phyloP scores from a whole-genome alignment of 768 basidiomycete genomes.

The Austroboletus eburneus region DNA sequence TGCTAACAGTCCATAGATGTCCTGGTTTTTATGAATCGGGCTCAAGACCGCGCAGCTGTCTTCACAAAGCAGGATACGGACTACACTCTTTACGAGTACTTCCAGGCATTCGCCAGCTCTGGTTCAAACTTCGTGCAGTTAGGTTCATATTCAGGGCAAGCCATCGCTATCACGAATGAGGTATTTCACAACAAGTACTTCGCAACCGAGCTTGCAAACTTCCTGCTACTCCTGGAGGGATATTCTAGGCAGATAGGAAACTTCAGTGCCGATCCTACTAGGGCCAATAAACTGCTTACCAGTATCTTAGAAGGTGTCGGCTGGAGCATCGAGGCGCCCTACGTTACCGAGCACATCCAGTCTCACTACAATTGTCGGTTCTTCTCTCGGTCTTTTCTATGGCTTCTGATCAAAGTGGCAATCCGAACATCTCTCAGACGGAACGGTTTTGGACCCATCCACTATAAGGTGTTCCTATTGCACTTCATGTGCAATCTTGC shows the following conservation, averaged over 20 bases:
- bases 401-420: slow-evolving; percentile 10
- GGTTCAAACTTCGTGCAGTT: background rate
- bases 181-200: background rate
- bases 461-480: background rate
- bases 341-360: background rate
- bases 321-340: background rate
- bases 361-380: background rate
- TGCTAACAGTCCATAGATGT: background rate
- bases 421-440: slow-evolving; percentile 34
- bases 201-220: background rate
- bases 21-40: background rate
- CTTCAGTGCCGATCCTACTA: no score
- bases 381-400: background rate
- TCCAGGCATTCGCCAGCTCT: background rate
- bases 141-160: background rate
- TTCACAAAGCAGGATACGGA: background rate
- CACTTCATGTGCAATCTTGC: slow-evolving; percentile 15
- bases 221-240: background rate
- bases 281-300: background rate
- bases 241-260: background rate
- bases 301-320: background rate
- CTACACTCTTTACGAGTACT: background rate
- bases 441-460: background rate
- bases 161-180: background rate
- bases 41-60: background rate